These are phyloP conservation scores for Cucurbitaria berberidis DNA, from an alignment of 2,329 filamentous ascomycete species.

Conservation along the genomic window DNA sequence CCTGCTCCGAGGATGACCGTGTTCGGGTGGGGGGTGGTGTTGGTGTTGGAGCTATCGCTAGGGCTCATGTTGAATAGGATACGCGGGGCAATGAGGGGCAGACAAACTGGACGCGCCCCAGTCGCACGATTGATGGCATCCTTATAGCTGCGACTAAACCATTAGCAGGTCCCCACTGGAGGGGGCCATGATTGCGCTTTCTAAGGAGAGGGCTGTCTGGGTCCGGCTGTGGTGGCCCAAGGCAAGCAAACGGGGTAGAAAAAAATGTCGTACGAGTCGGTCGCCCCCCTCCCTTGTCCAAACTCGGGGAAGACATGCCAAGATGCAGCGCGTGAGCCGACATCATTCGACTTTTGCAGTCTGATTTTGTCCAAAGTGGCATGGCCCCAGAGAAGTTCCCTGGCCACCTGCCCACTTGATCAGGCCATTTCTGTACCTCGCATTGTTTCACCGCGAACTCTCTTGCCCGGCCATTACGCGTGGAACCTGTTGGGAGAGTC, in stretches of 20 bases:
- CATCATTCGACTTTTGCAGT: conserved; percentile 4
- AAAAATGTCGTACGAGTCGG: conserved; percentile 16
- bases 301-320: conserved; percentile 7
- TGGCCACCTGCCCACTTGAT: conserved; percentile 14
- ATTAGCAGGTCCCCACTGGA: background rate
- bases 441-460: conserved; percentile 4
- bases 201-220: background rate
- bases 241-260: too few relatives aligned
- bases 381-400: background rate
- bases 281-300: conserved; percentile 8
- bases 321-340: conserved; percentile 18
- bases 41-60: background rate
- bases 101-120: background rate
- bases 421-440: conserved; percentile 7
- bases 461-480: background rate
- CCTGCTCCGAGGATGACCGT: conserved; percentile 52
- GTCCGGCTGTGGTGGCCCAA: background rate
- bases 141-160: conserved; percentile 6
- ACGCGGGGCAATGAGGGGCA: conserved; percentile 3
- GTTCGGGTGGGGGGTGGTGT: too few relatives aligned
- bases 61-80: conserved; percentile 10
- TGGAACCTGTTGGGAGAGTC: background rate
- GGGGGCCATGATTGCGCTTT: background rate
- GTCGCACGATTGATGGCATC: background rate
- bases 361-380: background rate